A percentile compares a stretch with the other conserved stretches of the same genome.
Evolutionary conservation across 768 basidiomycete genomes (phyloP).

Genomic region (Tremella fuciformis): DNA sequence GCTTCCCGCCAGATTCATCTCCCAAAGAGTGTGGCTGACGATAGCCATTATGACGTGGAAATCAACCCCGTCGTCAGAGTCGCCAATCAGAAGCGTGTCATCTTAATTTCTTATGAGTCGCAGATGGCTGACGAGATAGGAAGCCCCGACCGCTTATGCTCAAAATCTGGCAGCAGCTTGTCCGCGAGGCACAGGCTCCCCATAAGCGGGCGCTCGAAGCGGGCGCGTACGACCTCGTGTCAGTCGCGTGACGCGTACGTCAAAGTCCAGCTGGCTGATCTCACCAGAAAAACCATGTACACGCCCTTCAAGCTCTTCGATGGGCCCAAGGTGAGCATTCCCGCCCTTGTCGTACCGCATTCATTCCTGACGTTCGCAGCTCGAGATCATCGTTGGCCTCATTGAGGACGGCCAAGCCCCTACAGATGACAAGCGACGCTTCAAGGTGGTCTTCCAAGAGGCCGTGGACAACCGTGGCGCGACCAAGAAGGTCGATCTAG

Average conservation of each 20-base stretch:
- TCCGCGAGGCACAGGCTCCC: conserved; percentile 22
- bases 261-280: neutral
- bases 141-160: neutral
- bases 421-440: conserved; percentile 39
- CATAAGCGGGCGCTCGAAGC: conserved; percentile 33
- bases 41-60: conserved; percentile 50
- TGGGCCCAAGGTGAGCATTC: conserved; percentile 18
- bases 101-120: neutral
- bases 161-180: conserved; percentile 1
- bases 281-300: conserved; percentile 45
- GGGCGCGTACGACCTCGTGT: conserved; percentile 39
- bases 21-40: neutral
- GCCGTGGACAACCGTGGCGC: conserved; percentile 22
- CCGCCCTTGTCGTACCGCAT: neutral
- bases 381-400: conserved; percentile 36
- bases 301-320: conserved; percentile 34
- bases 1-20: neutral
- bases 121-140: neutral
- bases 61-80: conserved; percentile 50
- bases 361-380: conserved; percentile 12
- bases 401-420: conserved; percentile 35
- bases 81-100: conserved; percentile 42
- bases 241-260: conserved; percentile 9
- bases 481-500: conserved; percentile 32
- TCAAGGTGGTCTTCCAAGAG: conserved; percentile 43